Conservation (phyloP, 148 eudicot genomes). For the Rhododendron simsii region DNA sequence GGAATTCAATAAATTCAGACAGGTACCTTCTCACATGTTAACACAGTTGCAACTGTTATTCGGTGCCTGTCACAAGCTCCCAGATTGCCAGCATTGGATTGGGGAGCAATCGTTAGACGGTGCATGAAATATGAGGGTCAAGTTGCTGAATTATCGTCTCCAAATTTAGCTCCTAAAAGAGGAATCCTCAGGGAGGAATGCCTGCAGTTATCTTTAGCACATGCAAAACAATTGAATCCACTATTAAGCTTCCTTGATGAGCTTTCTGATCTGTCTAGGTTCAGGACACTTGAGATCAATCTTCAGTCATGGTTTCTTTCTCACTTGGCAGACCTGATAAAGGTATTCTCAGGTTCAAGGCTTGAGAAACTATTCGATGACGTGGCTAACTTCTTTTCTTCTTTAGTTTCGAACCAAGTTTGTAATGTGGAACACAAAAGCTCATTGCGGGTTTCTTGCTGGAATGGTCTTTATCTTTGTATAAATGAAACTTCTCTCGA, state of each 20-base stretch:
- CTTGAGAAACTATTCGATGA: conserved; percentile 65
- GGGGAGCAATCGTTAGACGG: conserved; percentile 72
- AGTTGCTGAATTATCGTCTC: conserved; percentile 24
- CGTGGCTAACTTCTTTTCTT: conserved; percentile 46
- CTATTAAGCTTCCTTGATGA: conserved; percentile 80
- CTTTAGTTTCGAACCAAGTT: conserved; percentile 32
- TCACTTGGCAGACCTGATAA: conserved; percentile 56
- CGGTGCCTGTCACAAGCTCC: conserved; percentile 85
- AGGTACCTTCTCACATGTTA: conserved; percentile 27
- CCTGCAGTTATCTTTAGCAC: conserved; percentile 57
- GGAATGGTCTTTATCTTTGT: conserved; percentile 69
- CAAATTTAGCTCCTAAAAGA: conserved; percentile 25
- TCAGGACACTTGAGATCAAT: conserved; percentile 61
- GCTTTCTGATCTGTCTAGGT: conserved; percentile 65
- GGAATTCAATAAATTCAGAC: conserved; percentile 31
- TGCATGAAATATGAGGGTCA: conserved; percentile 74
- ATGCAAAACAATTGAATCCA: conserved; percentile 54
- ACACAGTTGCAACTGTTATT: conserved; percentile 50
- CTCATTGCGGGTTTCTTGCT: conserved; percentile 55
- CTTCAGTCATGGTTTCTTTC: conserved; percentile 59
- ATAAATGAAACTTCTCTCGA: conserved; percentile 38
- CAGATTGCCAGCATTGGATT: conserved; percentile 68
- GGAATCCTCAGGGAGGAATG: conserved; percentile 71
- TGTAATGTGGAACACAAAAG: conserved; percentile 38
- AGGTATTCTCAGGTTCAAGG: conserved; percentile 73